Conservation (phyloP, 768 basidiomycete genomes). For the Phaeotremella fagi region DNA sequence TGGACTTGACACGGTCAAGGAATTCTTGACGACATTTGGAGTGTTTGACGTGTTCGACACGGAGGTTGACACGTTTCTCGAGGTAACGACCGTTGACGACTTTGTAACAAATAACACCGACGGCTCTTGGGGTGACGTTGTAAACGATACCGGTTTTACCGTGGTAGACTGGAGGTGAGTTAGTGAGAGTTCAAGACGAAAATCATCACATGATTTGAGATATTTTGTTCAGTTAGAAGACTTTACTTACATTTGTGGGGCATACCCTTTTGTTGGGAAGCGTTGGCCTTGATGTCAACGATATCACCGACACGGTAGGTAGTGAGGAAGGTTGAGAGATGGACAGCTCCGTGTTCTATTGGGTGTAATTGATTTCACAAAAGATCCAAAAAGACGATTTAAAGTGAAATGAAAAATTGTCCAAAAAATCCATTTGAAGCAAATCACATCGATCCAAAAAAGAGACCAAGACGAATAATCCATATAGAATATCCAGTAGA, state of each 20-base stretch:
- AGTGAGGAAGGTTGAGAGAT: constrained; percentile 86
- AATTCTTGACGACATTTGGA: constrained; percentile 98
- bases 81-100: constrained; percentile 98
- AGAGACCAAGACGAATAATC: not conserved
- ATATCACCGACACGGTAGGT: constrained; percentile 95
- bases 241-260: constrained; percentile 93
- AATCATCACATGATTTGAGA: not conserved
- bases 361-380: constrained; percentile 6
- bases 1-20: constrained; percentile 87
- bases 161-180: constrained; percentile 41
- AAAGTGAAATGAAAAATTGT: too few species aligned
- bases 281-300: constrained; percentile 99
- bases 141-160: constrained; percentile 97
- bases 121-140: constrained; percentile 91
- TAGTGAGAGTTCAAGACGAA: not conserved
- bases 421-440: too few species aligned
- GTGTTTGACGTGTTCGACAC: constrained; percentile 91
- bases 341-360: constrained; percentile 80
- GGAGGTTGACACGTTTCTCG: constrained; percentile 98
- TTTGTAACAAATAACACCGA: constrained; percentile 97
- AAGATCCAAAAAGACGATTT: not conserved
- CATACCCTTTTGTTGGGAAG: constrained; percentile 99
- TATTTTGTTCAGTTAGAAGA: too few species aligned
- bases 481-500: too few species aligned
- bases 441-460: too few species aligned